Conservation (phyloP, 805 yeast species). For the Starmera dryadoides region DNA sequence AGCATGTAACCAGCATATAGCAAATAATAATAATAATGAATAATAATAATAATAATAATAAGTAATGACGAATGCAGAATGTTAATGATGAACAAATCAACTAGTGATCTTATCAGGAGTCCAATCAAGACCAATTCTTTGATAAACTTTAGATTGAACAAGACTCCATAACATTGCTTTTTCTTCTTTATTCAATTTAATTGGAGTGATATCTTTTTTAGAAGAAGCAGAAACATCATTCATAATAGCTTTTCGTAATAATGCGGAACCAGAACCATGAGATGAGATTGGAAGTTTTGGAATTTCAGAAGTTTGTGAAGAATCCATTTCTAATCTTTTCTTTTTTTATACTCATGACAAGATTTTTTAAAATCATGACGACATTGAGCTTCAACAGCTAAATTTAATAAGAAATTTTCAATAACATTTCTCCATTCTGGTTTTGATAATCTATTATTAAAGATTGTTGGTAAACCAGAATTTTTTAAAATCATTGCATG, state of each 20-base stretch:
- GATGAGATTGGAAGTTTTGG: background rate
- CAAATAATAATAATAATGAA: too few species aligned
- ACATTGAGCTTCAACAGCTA: slow-evolving; percentile 68
- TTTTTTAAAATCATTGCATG: slow-evolving; percentile 30
- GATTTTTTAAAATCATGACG: slow-evolving; percentile 52
- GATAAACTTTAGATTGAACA: slow-evolving; percentile 54
- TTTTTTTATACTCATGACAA: slow-evolving; percentile 39
- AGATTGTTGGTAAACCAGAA: slow-evolving; percentile 10
- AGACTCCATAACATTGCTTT: slow-evolving; percentile 56
- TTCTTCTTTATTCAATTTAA: slow-evolving; percentile 42
- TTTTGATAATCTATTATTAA: slow-evolving; percentile 28
- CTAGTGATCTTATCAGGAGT: slow-evolving; percentile 32
- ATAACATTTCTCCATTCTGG: slow-evolving; percentile 71
- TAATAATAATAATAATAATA: too few species aligned
- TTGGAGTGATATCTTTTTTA: slow-evolving; percentile 2
- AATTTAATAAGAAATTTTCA: slow-evolving; percentile 57
- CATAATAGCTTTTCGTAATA: slow-evolving; percentile 26
- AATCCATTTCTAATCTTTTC: slow-evolving; percentile 19
- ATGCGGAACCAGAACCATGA: background rate
- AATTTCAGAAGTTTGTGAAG: too few species aligned
- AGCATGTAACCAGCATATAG: too few species aligned
- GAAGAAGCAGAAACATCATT: slow-evolving; percentile 13
- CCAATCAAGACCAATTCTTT: slow-evolving; percentile 56
- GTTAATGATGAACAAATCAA: background rate
- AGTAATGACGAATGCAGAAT: background rate